phyloP scores from a whole-genome alignment of 805 yeast species.

The Saturnispora sekii region DNA sequence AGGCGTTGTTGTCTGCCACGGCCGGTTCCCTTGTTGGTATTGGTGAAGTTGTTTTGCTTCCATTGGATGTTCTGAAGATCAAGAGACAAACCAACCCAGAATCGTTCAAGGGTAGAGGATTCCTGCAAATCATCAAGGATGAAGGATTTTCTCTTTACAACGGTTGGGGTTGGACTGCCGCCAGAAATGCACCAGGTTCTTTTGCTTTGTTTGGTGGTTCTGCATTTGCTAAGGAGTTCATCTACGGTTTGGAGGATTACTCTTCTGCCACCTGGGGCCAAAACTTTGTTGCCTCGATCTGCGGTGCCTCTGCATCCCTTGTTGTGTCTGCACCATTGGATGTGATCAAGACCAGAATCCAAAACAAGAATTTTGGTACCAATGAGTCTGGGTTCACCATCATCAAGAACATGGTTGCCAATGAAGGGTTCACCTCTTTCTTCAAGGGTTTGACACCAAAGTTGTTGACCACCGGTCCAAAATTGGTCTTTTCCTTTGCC shows the following conservation, averaged over 20 bases:
- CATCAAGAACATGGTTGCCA: conserved; percentile 83
- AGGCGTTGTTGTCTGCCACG: conserved; percentile 93
- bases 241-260: conserved; percentile 79
- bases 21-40: conserved; percentile 97
- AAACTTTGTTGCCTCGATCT: conserved; percentile 88
- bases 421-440: conserved; percentile 84
- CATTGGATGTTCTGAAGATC: conserved; percentile 92
- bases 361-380: conserved; percentile 90
- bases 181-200: conserved; percentile 98
- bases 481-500: conserved; percentile 95
- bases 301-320: conserved; percentile 94
- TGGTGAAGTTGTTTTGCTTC: conserved; percentile 92
- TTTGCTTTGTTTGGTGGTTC: conserved; percentile 97
- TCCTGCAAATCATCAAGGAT: conserved; percentile 71
- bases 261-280: conserved; percentile 89
- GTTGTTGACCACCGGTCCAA: conserved; percentile 95
- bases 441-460: conserved; percentile 97
- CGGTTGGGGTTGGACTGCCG: conserved; percentile 99
- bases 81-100: conserved; percentile 99
- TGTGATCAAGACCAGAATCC: conserved; percentile 97
- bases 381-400: conserved; percentile 92
- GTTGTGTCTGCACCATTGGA: conserved; percentile 97
- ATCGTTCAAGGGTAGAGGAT: conserved; percentile 97
- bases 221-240: conserved; percentile 96
- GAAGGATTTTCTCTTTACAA: conserved; percentile 92